Percentiles rank a stretch among this genome's conserved stretches.
Conservation (phyloP, 2,329 filamentous ascomycete genomes). For the Teratosphaeriaceae sp. region DNA sequence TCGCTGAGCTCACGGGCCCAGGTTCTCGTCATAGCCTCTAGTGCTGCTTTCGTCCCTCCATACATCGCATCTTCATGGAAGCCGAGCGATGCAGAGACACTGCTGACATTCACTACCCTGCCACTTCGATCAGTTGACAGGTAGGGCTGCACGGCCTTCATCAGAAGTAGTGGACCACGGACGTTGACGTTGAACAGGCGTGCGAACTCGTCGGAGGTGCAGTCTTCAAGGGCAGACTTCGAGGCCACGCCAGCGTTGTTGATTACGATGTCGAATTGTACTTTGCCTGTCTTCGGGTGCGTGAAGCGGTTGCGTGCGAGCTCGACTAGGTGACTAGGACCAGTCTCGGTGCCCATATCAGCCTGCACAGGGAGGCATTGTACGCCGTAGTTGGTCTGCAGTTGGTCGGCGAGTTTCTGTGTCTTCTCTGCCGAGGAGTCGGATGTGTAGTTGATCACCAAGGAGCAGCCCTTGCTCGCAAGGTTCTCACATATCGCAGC, state of each 20-base stretch:
- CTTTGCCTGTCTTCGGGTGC: conserved; percentile 45
- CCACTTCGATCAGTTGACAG: conserved; percentile 63
- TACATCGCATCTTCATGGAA: conserved; percentile 56
- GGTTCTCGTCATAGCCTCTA: conserved; percentile 63
- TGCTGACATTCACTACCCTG: conserved; percentile 56
- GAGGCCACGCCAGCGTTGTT: conserved; percentile 72
- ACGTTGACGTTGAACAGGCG: conserved; percentile 75
- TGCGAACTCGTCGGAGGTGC: conserved; percentile 60
- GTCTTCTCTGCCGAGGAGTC: conserved; percentile 50
- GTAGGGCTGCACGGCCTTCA: conserved; percentile 64
- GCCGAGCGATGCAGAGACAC: conserved; percentile 52
- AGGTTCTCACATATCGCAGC: conserved; percentile 60
- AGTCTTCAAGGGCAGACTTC: conserved; percentile 59
- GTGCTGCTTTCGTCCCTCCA: conserved; percentile 59
- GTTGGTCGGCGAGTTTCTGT: conserved; percentile 47
- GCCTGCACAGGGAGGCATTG: conserved; percentile 60
- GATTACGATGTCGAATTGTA: conserved; percentile 75
- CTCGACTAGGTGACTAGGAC: conserved; percentile 54
- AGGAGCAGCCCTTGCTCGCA: conserved; percentile 62
- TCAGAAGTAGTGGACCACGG: conserved; percentile 68
- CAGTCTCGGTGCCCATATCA: conserved; percentile 58
- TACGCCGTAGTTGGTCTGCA: conserved; percentile 53
- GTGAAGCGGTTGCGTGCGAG: conserved; percentile 55
- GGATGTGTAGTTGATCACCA: conserved; percentile 67
- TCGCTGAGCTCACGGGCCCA: conserved; percentile 59